These are phyloP conservation scores for Lavandula angustifolia DNA, from an alignment of 257 asterid genomes.

Conservation along the genomic window DNA sequence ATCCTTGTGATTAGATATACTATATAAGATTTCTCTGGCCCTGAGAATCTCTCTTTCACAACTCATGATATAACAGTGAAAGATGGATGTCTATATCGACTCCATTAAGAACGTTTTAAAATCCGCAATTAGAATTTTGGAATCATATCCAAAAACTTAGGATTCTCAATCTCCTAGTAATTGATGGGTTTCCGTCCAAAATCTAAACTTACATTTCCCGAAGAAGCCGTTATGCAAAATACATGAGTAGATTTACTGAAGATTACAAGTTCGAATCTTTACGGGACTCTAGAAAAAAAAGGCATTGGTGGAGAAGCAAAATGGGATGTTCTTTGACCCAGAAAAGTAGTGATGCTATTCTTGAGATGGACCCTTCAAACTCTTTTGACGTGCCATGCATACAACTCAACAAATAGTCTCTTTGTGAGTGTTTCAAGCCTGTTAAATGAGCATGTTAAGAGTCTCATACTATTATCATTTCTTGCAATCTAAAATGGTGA, in stretches of 20 bases:
- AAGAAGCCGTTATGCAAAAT: too few relatives aligned
- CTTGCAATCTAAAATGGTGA: constrained; percentile 33
- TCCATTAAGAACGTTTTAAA: neutral
- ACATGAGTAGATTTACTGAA: too few relatives aligned
- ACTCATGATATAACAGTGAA: neutral
- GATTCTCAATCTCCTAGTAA: too few relatives aligned
- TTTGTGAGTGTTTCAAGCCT: neutral
- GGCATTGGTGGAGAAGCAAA: constrained; percentile 25
- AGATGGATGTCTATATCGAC: constrained; percentile 18
- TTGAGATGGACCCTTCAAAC: constrained; percentile 35
- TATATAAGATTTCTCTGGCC: constrained; percentile 37
- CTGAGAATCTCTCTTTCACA: constrained; percentile 38
- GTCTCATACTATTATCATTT: neutral
- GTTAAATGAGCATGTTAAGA: constrained; percentile 21
- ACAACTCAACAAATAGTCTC: neutral
- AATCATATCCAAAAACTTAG: too few relatives aligned
- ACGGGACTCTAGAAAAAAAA: neutral
- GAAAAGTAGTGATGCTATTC: constrained; percentile 35
- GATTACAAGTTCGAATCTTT: too few relatives aligned
- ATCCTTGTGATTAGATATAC: constrained; percentile 27
- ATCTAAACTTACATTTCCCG: too few relatives aligned
- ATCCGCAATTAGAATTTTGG: too few relatives aligned
- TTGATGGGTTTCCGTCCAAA: too few relatives aligned
- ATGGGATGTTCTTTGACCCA: constrained; percentile 36
- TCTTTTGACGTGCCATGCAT: constrained; percentile 33